These are phyloP conservation scores for Sporothrix humicola DNA, from an alignment of 2,329 filamentous ascomycete species.

Conservation along the genomic window DNA sequence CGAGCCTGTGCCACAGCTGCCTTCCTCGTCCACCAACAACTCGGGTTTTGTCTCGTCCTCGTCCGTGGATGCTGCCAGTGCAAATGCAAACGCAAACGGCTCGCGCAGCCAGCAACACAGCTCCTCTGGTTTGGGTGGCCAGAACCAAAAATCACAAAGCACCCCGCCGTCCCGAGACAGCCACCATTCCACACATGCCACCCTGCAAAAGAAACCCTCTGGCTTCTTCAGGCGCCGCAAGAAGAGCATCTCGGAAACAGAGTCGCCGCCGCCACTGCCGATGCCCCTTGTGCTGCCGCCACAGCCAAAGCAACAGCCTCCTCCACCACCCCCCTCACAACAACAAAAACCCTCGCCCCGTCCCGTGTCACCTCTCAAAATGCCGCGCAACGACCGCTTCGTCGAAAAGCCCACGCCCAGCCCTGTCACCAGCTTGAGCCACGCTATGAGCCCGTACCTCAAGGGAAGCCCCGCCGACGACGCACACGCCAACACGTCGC, in stretches of 20 bases:
- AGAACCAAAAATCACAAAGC: slow-evolving; percentile 53
- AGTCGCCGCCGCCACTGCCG: slow-evolving; percentile 63
- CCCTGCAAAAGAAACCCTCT: slow-evolving; percentile 85
- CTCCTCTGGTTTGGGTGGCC: slow-evolving; percentile 45
- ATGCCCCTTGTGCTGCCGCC: slow-evolving; percentile 43
- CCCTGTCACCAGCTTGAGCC: slow-evolving; percentile 78
- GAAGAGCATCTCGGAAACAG: slow-evolving; percentile 77
- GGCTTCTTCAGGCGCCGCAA: slow-evolving; percentile 94
- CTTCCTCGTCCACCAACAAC: slow-evolving; percentile 28
- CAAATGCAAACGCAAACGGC: not conserved
- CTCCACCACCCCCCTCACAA: slow-evolving; percentile 34
- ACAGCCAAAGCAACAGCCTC: slow-evolving; percentile 11
- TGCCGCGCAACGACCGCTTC: slow-evolving; percentile 42
- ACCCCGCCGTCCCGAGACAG: slow-evolving; percentile 60
- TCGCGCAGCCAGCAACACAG: slow-evolving; percentile 50
- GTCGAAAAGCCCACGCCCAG: slow-evolving; percentile 54
- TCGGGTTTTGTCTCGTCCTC: slow-evolving; percentile 46
- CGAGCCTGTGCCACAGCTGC: slow-evolving; percentile 36
- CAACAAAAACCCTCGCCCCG: slow-evolving; percentile 45
- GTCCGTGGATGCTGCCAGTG: slow-evolving; percentile 42
- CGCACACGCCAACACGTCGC: slow-evolving; percentile 14
- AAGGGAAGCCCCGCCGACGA: slow-evolving; percentile 43
- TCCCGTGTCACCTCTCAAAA: slow-evolving; percentile 44
- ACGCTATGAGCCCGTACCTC: slow-evolving; percentile 87
- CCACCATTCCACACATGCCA: slow-evolving; percentile 53